These are phyloP conservation scores for Mycena epipterygia DNA, from an alignment of 768 basidiomycete species.

Conservation along the genomic window DNA sequence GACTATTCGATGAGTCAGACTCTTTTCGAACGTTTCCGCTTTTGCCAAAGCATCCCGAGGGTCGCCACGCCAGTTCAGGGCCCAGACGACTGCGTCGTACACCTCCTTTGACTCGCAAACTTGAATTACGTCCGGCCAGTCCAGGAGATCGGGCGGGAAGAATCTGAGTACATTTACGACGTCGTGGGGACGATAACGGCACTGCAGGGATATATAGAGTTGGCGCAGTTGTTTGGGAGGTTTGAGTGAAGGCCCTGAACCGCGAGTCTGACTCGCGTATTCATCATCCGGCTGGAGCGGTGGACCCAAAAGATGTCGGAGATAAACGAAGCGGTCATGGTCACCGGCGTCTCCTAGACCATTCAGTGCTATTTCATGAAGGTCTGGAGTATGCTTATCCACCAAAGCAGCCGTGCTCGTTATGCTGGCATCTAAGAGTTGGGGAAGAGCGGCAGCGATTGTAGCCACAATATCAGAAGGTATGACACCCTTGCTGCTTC, in stretches of 20 bases:
- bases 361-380: constrained; percentile 76
- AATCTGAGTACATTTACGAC: constrained; percentile 74
- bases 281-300: constrained; percentile 59
- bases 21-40: constrained; percentile 70
- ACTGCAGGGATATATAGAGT: constrained; percentile 80
- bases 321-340: constrained; percentile 78
- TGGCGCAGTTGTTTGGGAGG: constrained; percentile 66
- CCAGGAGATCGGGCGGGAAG: constrained; percentile 66
- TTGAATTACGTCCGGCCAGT: constrained; percentile 66
- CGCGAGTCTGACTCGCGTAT: constrained; percentile 38
- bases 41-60: constrained; percentile 76
- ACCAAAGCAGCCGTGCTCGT: constrained; percentile 78
- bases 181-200: constrained; percentile 73
- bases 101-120: constrained; percentile 78
- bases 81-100: constrained; percentile 88
- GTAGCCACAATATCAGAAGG: constrained; percentile 68
- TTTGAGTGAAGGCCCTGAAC: constrained; percentile 53
- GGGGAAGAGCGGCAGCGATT: constrained; percentile 71
- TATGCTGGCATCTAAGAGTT: constrained; percentile 73
- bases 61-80: constrained; percentile 73
- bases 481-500: constrained; percentile 62
- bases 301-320: constrained; percentile 78
- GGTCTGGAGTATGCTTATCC: constrained; percentile 73
- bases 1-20: constrained; percentile 60
- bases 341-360: constrained; percentile 60